A percentile compares a stretch with the other conserved stretches of the same genome.
Evolutionary conservation across 139 green algal species (phyloP).

Genomic region (Coccomyxa sp.): DNA sequence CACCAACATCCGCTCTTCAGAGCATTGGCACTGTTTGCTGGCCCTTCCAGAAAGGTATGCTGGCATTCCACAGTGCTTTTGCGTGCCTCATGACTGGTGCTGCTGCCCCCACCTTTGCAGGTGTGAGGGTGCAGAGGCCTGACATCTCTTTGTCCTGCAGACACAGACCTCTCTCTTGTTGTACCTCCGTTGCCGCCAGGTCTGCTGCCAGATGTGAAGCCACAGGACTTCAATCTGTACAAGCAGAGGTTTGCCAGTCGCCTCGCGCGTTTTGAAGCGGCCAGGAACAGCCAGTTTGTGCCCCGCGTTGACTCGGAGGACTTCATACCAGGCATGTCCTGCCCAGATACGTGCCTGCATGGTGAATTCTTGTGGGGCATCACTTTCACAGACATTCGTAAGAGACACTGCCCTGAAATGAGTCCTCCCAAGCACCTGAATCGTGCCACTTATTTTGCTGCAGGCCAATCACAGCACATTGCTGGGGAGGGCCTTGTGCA

Average conservation of each 20-base stretch:
- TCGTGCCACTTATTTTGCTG: not conserved
- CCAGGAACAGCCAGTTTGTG: not conserved
- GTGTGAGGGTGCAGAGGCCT: not conserved
- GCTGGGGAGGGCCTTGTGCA: conserved; percentile 71
- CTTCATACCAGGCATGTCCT: not conserved
- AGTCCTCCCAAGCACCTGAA: not conserved
- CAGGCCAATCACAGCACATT: conserved; percentile 2
- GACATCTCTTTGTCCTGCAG: not conserved
- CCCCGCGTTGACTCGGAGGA: not conserved
- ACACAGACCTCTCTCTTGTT: not conserved
- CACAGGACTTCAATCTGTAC: conserved; percentile 32
- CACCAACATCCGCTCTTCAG: not conserved
- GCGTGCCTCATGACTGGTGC: not conserved
- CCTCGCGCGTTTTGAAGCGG: conserved; percentile 21
- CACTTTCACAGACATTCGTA: not conserved
- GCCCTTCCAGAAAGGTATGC: conserved; percentile 7
- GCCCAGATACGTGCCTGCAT: not conserved
- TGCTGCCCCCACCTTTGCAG: not conserved
- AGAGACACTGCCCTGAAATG: not conserved
- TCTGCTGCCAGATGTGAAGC: conserved; percentile 35
- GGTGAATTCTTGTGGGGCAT: not conserved
- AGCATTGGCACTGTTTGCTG: conserved; percentile 6
- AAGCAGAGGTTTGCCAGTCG: conserved; percentile 15
- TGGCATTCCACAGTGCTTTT: not conserved
- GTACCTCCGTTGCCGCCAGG: conserved; percentile 28